Conservation (phyloP, 768 basidiomycete species). For the Tulasnella sp. region DNA sequence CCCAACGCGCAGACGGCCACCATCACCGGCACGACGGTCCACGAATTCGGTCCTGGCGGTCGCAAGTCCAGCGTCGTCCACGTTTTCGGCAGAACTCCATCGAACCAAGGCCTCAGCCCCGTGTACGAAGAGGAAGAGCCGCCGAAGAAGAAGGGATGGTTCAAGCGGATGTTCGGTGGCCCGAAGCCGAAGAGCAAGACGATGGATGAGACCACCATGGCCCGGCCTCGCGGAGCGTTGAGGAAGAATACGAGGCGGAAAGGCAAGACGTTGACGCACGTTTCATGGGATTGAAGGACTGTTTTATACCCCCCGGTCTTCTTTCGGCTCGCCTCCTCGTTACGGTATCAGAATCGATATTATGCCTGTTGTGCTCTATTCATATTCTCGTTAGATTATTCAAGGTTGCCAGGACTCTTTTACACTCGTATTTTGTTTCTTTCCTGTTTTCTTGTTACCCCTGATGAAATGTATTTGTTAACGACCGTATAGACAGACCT, state of each 20-base stretch:
- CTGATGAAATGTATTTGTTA: too few relatives aligned
- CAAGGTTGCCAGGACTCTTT: neutral
- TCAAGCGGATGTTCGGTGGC: constrained; percentile 12
- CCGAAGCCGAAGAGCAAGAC: neutral
- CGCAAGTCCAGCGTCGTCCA: neutral
- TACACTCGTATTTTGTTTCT: too few relatives aligned
- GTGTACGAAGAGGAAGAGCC: neutral
- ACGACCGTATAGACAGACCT: too few relatives aligned
- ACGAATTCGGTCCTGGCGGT: neutral
- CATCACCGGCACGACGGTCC: constrained; percentile 5
- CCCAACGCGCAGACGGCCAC: neutral
- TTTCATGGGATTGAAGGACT: neutral
- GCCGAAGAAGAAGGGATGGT: constrained; percentile 13
- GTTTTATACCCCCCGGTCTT: too few relatives aligned
- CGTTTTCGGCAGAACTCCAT: neutral
- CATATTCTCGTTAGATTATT: neutral
- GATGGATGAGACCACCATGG: neutral
- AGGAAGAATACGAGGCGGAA: constrained; percentile 37
- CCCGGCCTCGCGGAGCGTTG: constrained; percentile 51
- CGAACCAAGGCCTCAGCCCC: neutral
- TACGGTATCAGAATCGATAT: too few relatives aligned
- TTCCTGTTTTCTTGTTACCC: too few relatives aligned
- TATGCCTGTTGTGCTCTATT: too few relatives aligned
- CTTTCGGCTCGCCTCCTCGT: too few relatives aligned
- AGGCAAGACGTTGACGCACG: neutral